phyloP scores from a whole-genome alignment of 345 rosid species.

The Sisymbrium irio region DNA sequence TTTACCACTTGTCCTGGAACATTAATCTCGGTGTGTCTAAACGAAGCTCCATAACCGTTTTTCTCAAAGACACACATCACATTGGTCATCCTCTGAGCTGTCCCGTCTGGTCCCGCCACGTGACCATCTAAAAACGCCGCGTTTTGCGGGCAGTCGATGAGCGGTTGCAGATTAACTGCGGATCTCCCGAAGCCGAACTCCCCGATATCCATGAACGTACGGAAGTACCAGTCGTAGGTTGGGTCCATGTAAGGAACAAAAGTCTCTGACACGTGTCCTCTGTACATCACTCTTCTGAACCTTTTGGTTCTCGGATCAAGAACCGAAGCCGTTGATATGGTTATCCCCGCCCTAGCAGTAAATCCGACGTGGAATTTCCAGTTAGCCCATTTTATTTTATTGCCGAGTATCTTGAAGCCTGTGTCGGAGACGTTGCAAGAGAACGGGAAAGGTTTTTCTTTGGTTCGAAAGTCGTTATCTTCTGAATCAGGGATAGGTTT shows the following conservation, averaged over 20 bases:
- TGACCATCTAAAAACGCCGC: slow-evolving; percentile 59
- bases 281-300: slow-evolving; percentile 49
- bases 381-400: slow-evolving; percentile 55
- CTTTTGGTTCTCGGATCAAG: slow-evolving; percentile 39
- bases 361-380: slow-evolving; percentile 84
- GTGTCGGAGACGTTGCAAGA: slow-evolving; percentile 39
- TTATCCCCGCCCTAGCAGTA: slow-evolving; percentile 53
- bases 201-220: slow-evolving; percentile 74
- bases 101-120: slow-evolving; percentile 58
- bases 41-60: slow-evolving; percentile 53
- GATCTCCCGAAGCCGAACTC: slow-evolving; percentile 78
- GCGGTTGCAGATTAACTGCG: slow-evolving; percentile 51
- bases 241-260: slow-evolving; percentile 90
- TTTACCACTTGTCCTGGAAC: slow-evolving; percentile 72
- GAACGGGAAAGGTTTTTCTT: slow-evolving; percentile 26
- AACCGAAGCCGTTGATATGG: slow-evolving; percentile 62
- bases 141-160: slow-evolving; percentile 62
- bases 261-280: slow-evolving; percentile 73
- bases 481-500: slow-evolving; percentile 64
- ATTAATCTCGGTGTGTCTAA: slow-evolving; percentile 69
- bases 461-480: slow-evolving; percentile 64
- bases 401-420: slow-evolving; percentile 42
- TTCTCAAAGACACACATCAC: slow-evolving; percentile 69
- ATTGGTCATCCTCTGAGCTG: slow-evolving; percentile 43
- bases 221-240: slow-evolving; percentile 69